Conservation (phyloP, 2,329 filamentous ascomycete species). For the Fusarium sterilihyphosum region DNA sequence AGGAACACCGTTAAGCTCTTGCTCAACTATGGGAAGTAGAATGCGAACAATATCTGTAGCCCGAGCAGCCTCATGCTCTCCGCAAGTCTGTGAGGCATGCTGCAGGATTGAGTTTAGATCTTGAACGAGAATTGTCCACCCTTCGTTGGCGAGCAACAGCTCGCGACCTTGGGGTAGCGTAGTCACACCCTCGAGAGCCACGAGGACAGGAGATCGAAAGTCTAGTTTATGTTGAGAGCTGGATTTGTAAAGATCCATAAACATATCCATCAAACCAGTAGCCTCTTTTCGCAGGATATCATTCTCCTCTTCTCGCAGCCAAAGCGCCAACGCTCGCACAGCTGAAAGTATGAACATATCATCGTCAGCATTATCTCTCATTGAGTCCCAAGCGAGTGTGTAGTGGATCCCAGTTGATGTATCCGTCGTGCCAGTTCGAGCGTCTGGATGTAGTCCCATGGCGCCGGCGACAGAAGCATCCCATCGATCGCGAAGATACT, state of each 20-base stretch:
- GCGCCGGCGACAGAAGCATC: constrained; percentile 72
- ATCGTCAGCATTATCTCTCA: constrained; percentile 56
- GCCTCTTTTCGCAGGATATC: constrained; percentile 65
- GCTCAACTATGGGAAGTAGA: constrained; percentile 62
- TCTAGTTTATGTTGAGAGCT: constrained; percentile 54
- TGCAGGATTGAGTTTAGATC: constrained; percentile 61
- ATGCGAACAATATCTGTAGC: constrained; percentile 67
- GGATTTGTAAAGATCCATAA: constrained; percentile 68
- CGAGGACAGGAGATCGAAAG: constrained; percentile 66
- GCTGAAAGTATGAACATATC: constrained; percentile 70
- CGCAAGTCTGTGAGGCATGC: constrained; percentile 34
- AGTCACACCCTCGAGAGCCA: constrained; percentile 68
- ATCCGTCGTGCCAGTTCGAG: constrained; percentile 56
- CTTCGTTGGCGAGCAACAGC: constrained; percentile 60
- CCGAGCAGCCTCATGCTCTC: constrained; percentile 51
- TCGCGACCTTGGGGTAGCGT: constrained; percentile 58
- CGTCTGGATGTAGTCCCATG: constrained; percentile 68
- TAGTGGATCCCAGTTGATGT: constrained; percentile 57
- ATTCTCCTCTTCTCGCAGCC: constrained; percentile 76
- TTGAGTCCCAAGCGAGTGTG: constrained; percentile 68
- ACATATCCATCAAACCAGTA: constrained; percentile 69
- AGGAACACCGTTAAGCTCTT: constrained; percentile 53
- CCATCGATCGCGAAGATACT: constrained; percentile 76
- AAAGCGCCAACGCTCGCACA: constrained; percentile 67
- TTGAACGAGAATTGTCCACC: constrained; percentile 62